A percentile compares a stretch with the other conserved stretches of the same genome.
Evolutionary conservation across 2,329 filamentous ascomycete species (phyloP).

Genomic region (Ophiostoma triangulosporum): DNA sequence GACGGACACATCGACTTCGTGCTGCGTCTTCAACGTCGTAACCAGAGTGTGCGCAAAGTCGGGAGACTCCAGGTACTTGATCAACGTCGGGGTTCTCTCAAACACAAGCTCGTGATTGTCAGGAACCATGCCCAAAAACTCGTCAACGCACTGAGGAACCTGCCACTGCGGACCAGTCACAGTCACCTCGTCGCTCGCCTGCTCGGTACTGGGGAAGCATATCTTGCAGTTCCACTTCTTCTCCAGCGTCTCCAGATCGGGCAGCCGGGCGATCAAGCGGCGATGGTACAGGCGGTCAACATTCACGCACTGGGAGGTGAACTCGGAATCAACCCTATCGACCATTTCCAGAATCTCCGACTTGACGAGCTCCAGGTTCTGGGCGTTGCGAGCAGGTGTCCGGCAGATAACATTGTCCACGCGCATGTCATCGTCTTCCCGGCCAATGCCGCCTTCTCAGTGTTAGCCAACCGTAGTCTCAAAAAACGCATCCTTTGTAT

Average conservation of each 20-base stretch:
- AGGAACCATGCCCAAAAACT: conserved; percentile 94
- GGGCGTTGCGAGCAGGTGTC: conserved; percentile 89
- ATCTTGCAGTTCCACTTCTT: conserved; percentile 99
- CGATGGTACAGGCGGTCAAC: conserved; percentile 93
- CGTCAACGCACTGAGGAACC: conserved; percentile 91
- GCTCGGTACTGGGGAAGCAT: conserved; percentile 92
- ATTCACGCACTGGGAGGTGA: conserved; percentile 83
- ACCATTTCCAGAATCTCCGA: conserved; percentile 99
- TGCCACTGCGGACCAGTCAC: conserved; percentile 97
- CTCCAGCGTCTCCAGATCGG: conserved; percentile 86
- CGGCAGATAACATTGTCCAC: conserved; percentile 98
- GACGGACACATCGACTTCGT: conserved; percentile 77
- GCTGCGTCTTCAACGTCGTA: conserved; percentile 75
- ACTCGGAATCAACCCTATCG: conserved; percentile 92
- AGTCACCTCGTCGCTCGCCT: conserved; percentile 89
- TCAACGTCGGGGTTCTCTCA: conserved; percentile 59
- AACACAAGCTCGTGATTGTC: conserved; percentile 89
- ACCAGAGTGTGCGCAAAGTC: conserved; percentile 72
- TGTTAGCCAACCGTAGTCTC: conserved; percentile 13
- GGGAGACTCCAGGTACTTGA: conserved; percentile 67
- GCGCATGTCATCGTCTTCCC: conserved; percentile 95
- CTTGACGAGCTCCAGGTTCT: conserved; percentile 93
- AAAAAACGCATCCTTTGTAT: conserved; percentile 23
- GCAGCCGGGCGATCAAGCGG: conserved; percentile 75
- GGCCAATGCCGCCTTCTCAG: conserved; percentile 51